Evolutionary conservation across 2,329 filamentous ascomycete genomes (phyloP), one percentile per base, ranked within the genome.

Genomic region (Colletotrichum tanaceti): DNA sequence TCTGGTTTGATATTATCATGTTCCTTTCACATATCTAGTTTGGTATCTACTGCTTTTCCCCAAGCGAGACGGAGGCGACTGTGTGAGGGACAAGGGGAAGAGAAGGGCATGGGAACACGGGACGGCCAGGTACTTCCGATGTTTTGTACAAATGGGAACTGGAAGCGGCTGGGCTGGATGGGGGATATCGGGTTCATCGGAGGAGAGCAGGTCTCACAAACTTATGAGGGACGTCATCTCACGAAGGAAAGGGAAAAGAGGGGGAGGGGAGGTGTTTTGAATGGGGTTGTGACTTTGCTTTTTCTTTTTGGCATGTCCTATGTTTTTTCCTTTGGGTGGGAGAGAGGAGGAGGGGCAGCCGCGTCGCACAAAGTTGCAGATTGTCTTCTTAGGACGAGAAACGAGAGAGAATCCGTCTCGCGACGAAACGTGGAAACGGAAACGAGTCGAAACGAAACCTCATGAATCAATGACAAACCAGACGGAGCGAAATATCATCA

Each of bases 41-140:
- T 74, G 65, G 73, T 73, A 73, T 71, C 63, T 71, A 63, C 60
- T 70, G 57, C 62, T 65, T 64, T 70, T 73, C 9, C 74, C 54
- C 43, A 52, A 43, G 46, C 59, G 38, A 47, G 50, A 54, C 28
- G 55, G 50, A 32, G 49, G 16, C 10, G 13, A 41, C 35, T 7
- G 46, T 11, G 44, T n/a, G 32, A 11, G 54, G 68, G 46, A 59
- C 22, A 62, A 16, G 43, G 68, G 43, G n/a, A 44, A 32, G 28
- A 32, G 32, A 11, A 46, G 68, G 46, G 47, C 22, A 62, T 18
- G 43, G 68, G 43, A 28, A 62, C 55, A 62, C 50, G 52, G 57
- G 49, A 70, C 64, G 64, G 54, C 43, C 50, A 43, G 55, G 38
- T 54, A 53, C 53, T 65, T 60, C 44, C 63, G 39, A 58, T 35